phyloP scores from a whole-genome alignment of 768 basidiomycete species.

The Favolaschia claudopus region DNA sequence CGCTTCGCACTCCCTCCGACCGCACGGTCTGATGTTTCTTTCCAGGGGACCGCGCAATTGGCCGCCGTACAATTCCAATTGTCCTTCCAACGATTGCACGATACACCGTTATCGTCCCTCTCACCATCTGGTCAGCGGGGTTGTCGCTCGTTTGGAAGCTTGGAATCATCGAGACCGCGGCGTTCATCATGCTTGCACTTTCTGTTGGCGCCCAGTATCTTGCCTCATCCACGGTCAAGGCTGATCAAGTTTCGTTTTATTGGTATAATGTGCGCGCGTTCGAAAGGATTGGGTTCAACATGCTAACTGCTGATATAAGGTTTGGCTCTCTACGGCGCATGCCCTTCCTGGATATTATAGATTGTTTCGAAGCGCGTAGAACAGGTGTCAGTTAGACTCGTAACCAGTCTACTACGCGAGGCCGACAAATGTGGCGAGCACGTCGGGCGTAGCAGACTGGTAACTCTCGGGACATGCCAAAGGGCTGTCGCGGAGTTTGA shows the following conservation, averaged over 20 bases:
- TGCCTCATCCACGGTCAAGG: not conserved
- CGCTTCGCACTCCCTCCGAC: not conserved
- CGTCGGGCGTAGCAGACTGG: no score
- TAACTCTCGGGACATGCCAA: no score
- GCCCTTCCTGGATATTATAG: slow-evolving; percentile 2
- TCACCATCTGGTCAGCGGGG: slow-evolving; percentile 46
- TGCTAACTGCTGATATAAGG: not conserved
- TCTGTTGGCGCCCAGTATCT: slow-evolving; percentile 28
- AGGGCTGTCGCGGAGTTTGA: no score
- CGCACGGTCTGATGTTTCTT: no score
- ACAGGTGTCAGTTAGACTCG: no score
- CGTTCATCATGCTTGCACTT: slow-evolving; percentile 40
- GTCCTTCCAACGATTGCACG: slow-evolving; percentile 44
- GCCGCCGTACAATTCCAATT: slow-evolving; percentile 54
- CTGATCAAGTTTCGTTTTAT: not conserved
- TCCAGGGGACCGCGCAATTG: slow-evolving; percentile 48
- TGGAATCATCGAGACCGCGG: slow-evolving; percentile 30
- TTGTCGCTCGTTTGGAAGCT: slow-evolving; percentile 46
- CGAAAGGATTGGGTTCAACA: not conserved
- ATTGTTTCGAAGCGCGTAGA: not conserved
- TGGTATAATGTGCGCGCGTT: slow-evolving; percentile 9
- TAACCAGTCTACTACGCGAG: no score
- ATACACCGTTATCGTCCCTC: slow-evolving; percentile 37
- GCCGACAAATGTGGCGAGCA: no score
- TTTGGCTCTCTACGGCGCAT: not conserved